phyloP scores from a whole-genome alignment of 306 rosid genomes.

The Prunus fruticosa region DNA sequence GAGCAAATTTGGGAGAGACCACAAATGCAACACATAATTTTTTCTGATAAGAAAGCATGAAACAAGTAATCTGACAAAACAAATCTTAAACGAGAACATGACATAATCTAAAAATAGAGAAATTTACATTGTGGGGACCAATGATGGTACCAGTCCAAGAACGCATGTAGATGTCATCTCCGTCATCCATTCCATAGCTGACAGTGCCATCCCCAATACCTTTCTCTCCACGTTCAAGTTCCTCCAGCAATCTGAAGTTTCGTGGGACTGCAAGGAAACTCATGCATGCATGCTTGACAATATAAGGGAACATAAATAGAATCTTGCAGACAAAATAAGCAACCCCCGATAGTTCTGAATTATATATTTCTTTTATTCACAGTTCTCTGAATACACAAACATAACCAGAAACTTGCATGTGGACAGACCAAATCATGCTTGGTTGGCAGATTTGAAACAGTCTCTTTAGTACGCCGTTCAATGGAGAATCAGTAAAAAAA shows the following conservation, averaged over 20 bases:
- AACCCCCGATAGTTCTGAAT: neutral
- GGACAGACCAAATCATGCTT: neutral
- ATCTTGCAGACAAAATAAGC: no score
- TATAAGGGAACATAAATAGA: neutral
- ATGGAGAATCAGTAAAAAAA: neutral
- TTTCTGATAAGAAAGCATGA: neutral
- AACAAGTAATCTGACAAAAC: neutral
- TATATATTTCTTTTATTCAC: neutral
- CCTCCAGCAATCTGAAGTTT: slow-evolving; percentile 99
- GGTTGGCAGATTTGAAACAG: neutral
- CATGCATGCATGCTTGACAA: neutral
- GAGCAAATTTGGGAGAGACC: neutral
- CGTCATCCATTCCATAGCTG: slow-evolving; percentile 98
- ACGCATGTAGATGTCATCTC: slow-evolving; percentile 97
- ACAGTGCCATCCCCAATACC: slow-evolving; percentile 94
- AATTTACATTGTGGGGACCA: slow-evolving; percentile 95
- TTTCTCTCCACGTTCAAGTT: slow-evolving; percentile 95
- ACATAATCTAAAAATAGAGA: neutral
- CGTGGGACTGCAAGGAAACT: slow-evolving; percentile 75
- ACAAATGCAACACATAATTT: neutral
- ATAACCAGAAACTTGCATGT: neutral
- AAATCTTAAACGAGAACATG: neutral
- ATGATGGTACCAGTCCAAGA: slow-evolving; percentile 65
- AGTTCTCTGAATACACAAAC: neutral
- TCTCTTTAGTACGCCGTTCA: neutral